phyloP scores from a whole-genome alignment of 2,329 filamentous ascomycete genomes.

The Blastomyces percursus region DNA sequence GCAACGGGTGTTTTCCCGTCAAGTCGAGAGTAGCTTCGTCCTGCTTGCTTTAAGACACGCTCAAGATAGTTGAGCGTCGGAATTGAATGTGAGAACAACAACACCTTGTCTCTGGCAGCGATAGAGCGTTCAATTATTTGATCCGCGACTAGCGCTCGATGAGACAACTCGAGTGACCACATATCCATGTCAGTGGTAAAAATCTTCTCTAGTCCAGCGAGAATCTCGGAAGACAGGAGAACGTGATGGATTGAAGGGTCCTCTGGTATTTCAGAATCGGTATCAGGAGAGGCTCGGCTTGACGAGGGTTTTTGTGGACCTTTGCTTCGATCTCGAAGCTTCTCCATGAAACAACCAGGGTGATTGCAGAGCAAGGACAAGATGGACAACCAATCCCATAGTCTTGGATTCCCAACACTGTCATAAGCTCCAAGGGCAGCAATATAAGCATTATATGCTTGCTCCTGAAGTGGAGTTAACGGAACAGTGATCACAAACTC shows the following conservation, averaged over 20 bases:
- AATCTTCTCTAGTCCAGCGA: constrained; percentile 17
- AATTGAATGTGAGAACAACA: constrained; percentile 70
- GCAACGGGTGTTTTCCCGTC: constrained; percentile 53
- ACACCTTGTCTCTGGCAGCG: constrained; percentile 55
- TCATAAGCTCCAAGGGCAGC: constrained; percentile 26
- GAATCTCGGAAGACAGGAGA: constrained; percentile 11
- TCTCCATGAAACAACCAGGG: constrained; percentile 42
- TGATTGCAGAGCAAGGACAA: constrained; percentile 49
- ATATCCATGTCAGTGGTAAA: constrained; percentile 23
- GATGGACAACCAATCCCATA: constrained; percentile 47
- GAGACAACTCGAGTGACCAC: constrained; percentile 46
- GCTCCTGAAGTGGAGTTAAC: constrained; percentile 53
- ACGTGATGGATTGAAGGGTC: constrained; percentile 10
- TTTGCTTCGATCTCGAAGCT: constrained; percentile 32
- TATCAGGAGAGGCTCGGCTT: constrained; percentile 7
- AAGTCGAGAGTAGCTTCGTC: constrained; percentile 46
- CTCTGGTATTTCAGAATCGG: constrained; percentile 10
- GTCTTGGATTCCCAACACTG: constrained; percentile 29
- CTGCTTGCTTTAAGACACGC: constrained; percentile 40
- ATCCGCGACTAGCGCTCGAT: constrained; percentile 57
- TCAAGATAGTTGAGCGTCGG: constrained; percentile 59
- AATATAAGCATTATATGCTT: constrained; percentile 50
- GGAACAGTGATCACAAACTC: constrained; percentile 73
- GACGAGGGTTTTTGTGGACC: constrained; percentile 9
- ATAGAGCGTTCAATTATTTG: constrained; percentile 58